These are phyloP conservation scores for Kurtzmaniella quercitrusa DNA, from an alignment of 1,139 yeast genomes.

Conservation along the genomic window DNA sequence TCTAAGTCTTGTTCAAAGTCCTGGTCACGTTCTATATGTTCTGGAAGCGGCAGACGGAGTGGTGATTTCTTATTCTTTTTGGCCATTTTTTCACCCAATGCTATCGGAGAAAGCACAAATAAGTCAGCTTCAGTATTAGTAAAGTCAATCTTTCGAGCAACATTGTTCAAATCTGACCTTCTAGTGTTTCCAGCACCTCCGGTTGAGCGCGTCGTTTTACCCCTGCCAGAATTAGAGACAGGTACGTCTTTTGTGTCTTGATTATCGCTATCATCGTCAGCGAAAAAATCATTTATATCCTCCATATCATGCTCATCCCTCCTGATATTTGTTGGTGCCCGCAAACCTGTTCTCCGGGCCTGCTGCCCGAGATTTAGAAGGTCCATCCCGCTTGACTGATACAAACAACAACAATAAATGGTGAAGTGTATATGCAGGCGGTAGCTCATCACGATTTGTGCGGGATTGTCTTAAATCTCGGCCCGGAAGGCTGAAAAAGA, in stretches of 20 bases:
- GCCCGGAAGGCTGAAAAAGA: too few species aligned
- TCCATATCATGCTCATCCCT: slow-evolving; percentile 76
- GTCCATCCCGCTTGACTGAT: slow-evolving; percentile 29
- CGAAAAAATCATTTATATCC: slow-evolving; percentile 71
- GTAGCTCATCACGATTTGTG: neutral
- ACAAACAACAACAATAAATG: neutral
- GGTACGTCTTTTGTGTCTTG: neutral
- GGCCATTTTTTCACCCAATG: slow-evolving; percentile 17
- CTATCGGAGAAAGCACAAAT: slow-evolving; percentile 30
- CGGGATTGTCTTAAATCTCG: too few species aligned
- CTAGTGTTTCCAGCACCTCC: neutral
- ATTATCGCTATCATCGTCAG: slow-evolving; percentile 35
- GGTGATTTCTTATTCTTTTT: slow-evolving; percentile 28
- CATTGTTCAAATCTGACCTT: slow-evolving; percentile 15
- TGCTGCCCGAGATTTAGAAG: slow-evolving; percentile 50
- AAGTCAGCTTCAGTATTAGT: slow-evolving; percentile 32
- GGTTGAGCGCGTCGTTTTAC: neutral
- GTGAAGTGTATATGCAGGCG: slow-evolving; percentile 1
- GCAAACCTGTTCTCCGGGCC: slow-evolving; percentile 60
- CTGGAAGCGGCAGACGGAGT: slow-evolving; percentile 31
- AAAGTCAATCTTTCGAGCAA: slow-evolving; percentile 37
- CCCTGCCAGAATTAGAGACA: neutral
- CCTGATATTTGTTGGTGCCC: slow-evolving; percentile 45
- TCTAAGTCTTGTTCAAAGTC: neutral
- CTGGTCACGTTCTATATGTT: slow-evolving; percentile 7